Percentiles rank a stretch among this genome's conserved stretches.
phyloP scores from a whole-genome alignment of 1,139 yeast genomes.

The Geotrichum reessii region DNA sequence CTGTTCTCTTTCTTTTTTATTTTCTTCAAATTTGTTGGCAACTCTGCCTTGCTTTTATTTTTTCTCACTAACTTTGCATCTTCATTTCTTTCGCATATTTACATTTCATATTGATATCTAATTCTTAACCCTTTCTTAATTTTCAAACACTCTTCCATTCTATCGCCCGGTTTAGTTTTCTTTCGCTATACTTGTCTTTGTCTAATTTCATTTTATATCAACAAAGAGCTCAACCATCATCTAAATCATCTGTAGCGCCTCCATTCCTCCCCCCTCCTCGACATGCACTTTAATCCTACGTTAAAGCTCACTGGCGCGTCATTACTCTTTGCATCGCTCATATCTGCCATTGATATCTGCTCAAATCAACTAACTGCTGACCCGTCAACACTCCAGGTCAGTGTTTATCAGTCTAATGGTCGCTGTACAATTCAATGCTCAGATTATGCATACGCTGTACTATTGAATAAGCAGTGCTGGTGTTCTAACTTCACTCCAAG shows the following conservation, averaged over 20 bases:
- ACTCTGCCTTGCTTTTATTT: neutral
- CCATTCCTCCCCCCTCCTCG: too few species aligned
- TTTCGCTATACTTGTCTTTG: neutral
- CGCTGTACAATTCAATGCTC: conserved; percentile 46
- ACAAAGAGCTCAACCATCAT: neutral
- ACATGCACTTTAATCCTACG: neutral
- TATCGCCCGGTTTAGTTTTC: neutral
- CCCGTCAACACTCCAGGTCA: conserved; percentile 24
- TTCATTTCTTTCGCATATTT: neutral
- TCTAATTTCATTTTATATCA: neutral
- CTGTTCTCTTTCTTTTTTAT: neutral
- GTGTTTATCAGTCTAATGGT: conserved; percentile 50
- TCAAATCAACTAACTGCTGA: conserved; percentile 45
- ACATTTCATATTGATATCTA: neutral
- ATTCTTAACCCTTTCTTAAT: neutral
- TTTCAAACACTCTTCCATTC: neutral
- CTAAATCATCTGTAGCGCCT: neutral
- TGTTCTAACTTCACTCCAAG: conserved; percentile 53
- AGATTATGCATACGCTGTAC: conserved; percentile 52
- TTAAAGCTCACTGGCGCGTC: neutral
- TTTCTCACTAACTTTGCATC: neutral
- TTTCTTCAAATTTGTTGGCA: neutral
- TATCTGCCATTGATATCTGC: conserved; percentile 36
- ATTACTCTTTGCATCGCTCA: neutral
- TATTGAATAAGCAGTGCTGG: conserved; percentile 52